phyloP scores from a whole-genome alignment of 2,329 filamentous ascomycete genomes.

The Alternaria sp. region DNA sequence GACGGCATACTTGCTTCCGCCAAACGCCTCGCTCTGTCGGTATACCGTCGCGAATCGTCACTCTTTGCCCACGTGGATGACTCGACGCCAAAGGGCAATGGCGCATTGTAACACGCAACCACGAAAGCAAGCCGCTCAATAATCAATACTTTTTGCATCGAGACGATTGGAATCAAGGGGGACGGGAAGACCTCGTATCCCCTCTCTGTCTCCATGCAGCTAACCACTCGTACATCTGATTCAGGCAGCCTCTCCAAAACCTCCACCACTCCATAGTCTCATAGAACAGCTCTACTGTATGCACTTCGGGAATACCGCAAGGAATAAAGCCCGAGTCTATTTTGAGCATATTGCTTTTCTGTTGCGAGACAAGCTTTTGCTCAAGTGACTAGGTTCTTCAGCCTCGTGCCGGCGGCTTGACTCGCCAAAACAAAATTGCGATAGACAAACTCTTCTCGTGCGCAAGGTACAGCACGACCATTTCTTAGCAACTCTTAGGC shows the following conservation, averaged over 20 bases:
- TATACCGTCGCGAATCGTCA: neutral
- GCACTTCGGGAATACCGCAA: constrained; percentile 12
- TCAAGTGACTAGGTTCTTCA: constrained; percentile 7
- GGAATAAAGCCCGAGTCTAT: constrained; percentile 14
- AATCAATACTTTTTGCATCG: constrained; percentile 15
- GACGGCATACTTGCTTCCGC: constrained; percentile 16
- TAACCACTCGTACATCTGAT: constrained; percentile 10
- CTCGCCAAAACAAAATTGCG: constrained; percentile 11
- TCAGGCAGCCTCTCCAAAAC: constrained; percentile 18
- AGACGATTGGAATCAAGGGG: constrained; percentile 4
- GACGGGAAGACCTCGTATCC: constrained; percentile 19
- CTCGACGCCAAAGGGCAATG: neutral
- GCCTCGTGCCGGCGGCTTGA: constrained; percentile 7
- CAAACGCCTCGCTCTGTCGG: constrained; percentile 9
- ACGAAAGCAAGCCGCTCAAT: constrained; percentile 6
- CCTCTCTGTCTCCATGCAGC: constrained; percentile 14
- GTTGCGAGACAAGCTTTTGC: constrained; percentile 15
- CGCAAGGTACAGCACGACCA: neutral
- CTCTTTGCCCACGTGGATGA: neutral
- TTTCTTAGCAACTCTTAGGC: neutral
- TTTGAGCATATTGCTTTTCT: constrained; percentile 13
- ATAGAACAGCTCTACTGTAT: constrained; percentile 3
- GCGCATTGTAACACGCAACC: constrained; percentile 5
- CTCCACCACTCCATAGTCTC: constrained; percentile 18
- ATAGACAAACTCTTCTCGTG: constrained; percentile 6